Conservation (phyloP, 768 basidiomycete genomes). For the Lepiota subincarnata region DNA sequence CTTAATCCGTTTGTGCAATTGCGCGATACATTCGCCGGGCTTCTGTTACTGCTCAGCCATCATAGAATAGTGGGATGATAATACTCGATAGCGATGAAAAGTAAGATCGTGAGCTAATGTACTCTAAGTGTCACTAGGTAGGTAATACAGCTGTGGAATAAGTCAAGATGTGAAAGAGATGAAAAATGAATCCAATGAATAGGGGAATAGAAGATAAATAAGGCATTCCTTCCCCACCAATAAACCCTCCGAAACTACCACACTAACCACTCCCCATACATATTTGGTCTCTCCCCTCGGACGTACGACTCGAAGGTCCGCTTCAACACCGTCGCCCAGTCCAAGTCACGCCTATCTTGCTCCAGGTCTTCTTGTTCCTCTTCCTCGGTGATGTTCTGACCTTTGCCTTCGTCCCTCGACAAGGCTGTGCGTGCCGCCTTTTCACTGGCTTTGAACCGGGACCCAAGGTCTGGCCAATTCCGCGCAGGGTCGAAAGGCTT, state of each 20-base stretch:
- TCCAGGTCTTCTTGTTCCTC: constrained; percentile 46
- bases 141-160: constrained; percentile 5
- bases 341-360: constrained; percentile 75
- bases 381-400: constrained; percentile 27
- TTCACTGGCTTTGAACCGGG: constrained; percentile 74
- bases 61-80: not conserved
- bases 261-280: constrained; percentile 84
- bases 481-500: constrained; percentile 87
- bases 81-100: not conserved
- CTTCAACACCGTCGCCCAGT: constrained; percentile 94
- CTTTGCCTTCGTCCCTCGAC: not conserved
- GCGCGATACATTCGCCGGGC: too few relatives aligned
- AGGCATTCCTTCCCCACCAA: not conserved
- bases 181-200: not conserved
- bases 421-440: constrained; percentile 49
- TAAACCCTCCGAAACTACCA: constrained; percentile 31
- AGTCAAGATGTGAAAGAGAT: not conserved
- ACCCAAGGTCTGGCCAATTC: constrained; percentile 95
- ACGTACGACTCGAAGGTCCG: constrained; percentile 92
- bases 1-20: too few relatives aligned
- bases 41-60: too few relatives aligned
- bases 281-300: constrained; percentile 87
- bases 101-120: constrained; percentile 6
- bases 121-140: constrained; percentile 9
- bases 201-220: not conserved